phyloP scores from a whole-genome alignment of 768 basidiomycete genomes.

The Phylloporus sp. region DNA sequence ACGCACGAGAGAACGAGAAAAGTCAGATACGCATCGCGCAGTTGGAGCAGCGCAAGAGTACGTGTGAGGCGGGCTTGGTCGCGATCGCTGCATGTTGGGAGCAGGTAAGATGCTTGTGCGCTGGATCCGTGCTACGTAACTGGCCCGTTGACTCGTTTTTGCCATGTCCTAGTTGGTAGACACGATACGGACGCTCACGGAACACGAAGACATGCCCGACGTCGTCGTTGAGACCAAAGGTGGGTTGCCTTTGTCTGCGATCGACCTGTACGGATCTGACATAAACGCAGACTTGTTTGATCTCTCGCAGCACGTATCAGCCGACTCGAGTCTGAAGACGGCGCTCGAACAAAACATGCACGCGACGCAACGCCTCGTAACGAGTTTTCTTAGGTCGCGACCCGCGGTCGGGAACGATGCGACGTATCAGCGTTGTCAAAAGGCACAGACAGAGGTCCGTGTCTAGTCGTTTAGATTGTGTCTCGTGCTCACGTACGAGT shows the following conservation, averaged over 20 bases:
- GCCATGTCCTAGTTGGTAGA: constrained; percentile 54
- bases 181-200: constrained; percentile 56
- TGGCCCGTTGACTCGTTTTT: constrained; percentile 2
- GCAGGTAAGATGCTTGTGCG: constrained; percentile 45
- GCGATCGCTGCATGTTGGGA: constrained; percentile 78
- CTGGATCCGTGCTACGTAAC: no score
- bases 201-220: constrained; percentile 45
- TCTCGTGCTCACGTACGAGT: constrained; percentile 9
- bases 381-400: constrained; percentile 44
- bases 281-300: constrained; percentile 26
- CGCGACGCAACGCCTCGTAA: constrained; percentile 56
- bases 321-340: constrained; percentile 30
- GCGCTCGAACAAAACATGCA: constrained; percentile 52
- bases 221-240: constrained; percentile 41
- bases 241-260: constrained; percentile 15
- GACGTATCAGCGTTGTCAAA: constrained; percentile 45
- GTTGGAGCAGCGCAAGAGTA: constrained; percentile 59
- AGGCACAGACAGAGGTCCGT: constrained; percentile 56
- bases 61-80: constrained; percentile 65
- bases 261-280: not conserved
- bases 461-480: not conserved
- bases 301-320: constrained; percentile 29
- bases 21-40: constrained; percentile 55
- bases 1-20: constrained; percentile 69
- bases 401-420: constrained; percentile 34